Base-by-base conservation (phyloP, 768 basidiomycete species). In the Russula sp. region DNA sequence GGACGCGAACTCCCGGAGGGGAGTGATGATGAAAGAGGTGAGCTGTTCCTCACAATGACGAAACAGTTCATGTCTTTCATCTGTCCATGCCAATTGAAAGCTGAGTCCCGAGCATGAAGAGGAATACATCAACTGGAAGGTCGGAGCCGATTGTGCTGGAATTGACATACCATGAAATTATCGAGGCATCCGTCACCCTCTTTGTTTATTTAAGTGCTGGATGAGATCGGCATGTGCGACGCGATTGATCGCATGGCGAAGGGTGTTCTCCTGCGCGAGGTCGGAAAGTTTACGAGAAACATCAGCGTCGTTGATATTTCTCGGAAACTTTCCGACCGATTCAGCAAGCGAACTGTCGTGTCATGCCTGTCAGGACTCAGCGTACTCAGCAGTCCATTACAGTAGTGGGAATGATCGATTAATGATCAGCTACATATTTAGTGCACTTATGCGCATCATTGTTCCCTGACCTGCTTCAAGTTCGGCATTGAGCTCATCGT, bases 241-340 rank as follows among this genome's bases (percentile, higher is more conserved):
- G 18, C 64, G 48, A 22, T 65, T 65, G 13, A 65, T 65, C 2
- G 59, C 64, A 28, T 59, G 59, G 28, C 59, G 59, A 38, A 65
- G 51, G 22, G 64, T 59, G 36, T 61, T 65, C 30, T 65, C 64
- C 26, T 65, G 58, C 18, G 59, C 64, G 16, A 65, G 59, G 28
- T 61, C 64, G 16, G 64, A 26, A 55, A 65, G 55, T 50, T 42
- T 28, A 40, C 32, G 64, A 24, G 64, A 30, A 13, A 65, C 36
- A 24, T 57, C 64, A 1, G 34, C 50, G 34, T n/a, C n/a, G n/a
- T n/a, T n/a, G n/a, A n/a, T n/a, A n/a, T n/a, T n/a, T n/a, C n/a
- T n/a, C n/a, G n/a, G n/a, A n/a, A n/a, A n/a, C n/a, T n/a, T n/a
- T n/a, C n/a, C n/a, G n/a, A n/a, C n/a, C n/a, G n/a, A n/a, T n/a